Conservation (phyloP, 2,329 filamentous ascomycete species). For the Fusarium xylarioides region DNA sequence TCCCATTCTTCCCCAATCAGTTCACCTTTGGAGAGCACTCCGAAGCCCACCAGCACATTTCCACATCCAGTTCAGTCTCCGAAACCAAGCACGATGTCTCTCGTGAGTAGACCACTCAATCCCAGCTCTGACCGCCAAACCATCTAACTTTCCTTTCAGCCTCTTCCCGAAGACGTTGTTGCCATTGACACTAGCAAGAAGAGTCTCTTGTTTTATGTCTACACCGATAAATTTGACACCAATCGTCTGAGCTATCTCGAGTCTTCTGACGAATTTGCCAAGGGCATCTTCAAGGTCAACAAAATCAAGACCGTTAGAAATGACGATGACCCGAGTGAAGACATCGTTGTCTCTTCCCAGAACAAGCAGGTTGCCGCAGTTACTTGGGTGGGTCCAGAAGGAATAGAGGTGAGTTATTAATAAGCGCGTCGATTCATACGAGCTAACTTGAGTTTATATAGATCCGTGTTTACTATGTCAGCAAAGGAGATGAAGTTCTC, state of each 20-base stretch:
- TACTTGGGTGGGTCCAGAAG: fast-evolving
- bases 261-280: neutral
- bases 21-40: fast-evolving
- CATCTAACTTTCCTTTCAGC: neutral
- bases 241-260: fast-evolving
- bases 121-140: no score
- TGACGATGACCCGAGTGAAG: no score
- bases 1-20: fast-evolving
- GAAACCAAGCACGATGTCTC: fast-evolving
- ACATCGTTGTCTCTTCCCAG: neutral
- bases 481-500: fast-evolving
- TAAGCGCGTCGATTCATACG: fast-evolving
- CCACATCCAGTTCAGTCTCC: fast-evolving
- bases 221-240: fast-evolving
- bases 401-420: neutral
- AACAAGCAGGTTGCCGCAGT: neutral
- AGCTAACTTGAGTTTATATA: fast-evolving
- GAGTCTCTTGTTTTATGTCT: neutral
- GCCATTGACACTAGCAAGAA: neutral
- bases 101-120: neutral
- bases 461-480: no score
- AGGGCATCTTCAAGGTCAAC: no score
- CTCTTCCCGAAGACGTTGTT: fast-evolving
- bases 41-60: neutral
- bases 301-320: no score